Conservation (phyloP, 2,329 filamentous ascomycete genomes). For the Penicillium aurantiogriseum region DNA sequence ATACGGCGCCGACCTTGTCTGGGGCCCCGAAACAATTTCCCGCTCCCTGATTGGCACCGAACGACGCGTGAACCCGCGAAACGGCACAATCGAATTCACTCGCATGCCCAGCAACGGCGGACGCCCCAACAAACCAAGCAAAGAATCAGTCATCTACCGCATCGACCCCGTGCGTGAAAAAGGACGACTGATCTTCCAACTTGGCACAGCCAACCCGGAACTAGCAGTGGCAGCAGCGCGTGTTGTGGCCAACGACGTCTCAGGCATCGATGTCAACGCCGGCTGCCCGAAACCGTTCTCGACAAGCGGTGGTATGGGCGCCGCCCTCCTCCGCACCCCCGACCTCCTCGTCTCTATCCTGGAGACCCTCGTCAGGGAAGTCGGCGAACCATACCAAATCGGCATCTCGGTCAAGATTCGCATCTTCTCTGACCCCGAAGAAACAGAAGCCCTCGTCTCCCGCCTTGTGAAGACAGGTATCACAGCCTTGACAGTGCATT, state of each 20-base stretch:
- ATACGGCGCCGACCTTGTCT: conserved; percentile 95
- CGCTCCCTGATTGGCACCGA: conserved; percentile 84
- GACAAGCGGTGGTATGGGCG: conserved; percentile 91
- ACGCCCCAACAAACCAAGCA: conserved; percentile 32
- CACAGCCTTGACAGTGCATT: conserved; percentile 88
- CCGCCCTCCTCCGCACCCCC: conserved; percentile 79
- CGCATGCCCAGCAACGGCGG: conserved; percentile 70
- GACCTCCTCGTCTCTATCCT: conserved; percentile 82
- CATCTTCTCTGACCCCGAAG: conserved; percentile 71
- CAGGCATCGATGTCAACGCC: conserved; percentile 94
- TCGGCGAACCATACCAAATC: conserved; percentile 75
- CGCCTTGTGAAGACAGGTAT: conserved; percentile 84
- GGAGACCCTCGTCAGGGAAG: conserved; percentile 73
- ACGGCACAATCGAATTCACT: conserved; percentile 80
- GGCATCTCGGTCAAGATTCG: conserved; percentile 97
- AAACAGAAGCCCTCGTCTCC: conserved; percentile 75
- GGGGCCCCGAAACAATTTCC: conserved; percentile 96
- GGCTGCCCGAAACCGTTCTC: conserved; percentile 98
- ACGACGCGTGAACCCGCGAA: conserved; percentile 71
- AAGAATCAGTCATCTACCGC: conserved; percentile 75
- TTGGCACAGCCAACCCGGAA: conserved; percentile 81
- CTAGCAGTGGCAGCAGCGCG: conserved; percentile 80
- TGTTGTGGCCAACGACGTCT: conserved; percentile 81
- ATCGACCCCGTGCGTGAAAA: conserved; percentile 76
- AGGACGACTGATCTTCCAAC: conserved; percentile 78